Evolutionary conservation across 495 filamentous ascomycete genomes (phyloP), one percentile per base, ranked within the genome.

Genomic region (Aspergillus baeticus): DNA sequence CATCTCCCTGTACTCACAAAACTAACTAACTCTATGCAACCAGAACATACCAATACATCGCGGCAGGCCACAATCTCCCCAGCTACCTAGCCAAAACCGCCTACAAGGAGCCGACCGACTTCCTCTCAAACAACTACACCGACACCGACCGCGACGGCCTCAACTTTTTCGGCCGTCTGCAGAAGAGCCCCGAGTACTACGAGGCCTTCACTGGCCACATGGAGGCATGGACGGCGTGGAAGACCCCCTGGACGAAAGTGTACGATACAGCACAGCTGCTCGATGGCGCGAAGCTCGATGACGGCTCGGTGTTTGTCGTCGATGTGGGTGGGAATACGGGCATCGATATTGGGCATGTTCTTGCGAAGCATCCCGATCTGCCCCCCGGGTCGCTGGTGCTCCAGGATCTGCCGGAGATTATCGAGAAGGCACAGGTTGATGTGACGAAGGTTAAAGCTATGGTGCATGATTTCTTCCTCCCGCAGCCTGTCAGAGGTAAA

Each of bases 291-390:
- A 52, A 55, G 7, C 49, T 67, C 0, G 52, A 55, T 10, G 44
- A 62, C 18, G 63, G 48, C 15, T 57, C 37, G 53, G 41, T 64
- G 11, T 60, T 80, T 6, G 70, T 78, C 36, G 77, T 84, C 23
- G 76, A 84, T 55, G 61, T 83, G 7, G 81, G 79, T 36, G 79
- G 81, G 23, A 67, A 75, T 6, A 69, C 73, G 3, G 80, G 81
- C 1, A 76, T 82, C 22, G 75, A 82, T 29, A 70, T 72, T 23
- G 62, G 63, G 14, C 69, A 67, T 10, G 73, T 82, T 43, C 68
- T 69, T 39, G 59, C 63, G 15, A 70, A 67, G 21, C 69, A 68
- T 35, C 79, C 76, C 0, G 43, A 76, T 7, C 56, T 69, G 18
- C 37, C 57, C 69, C 1, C 58, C 57, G 34, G 77, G 58, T 18